A percentile compares a stretch with the other conserved stretches of the same genome.
These are phyloP conservation scores for Clitoria ternatea DNA, from an alignment of 306 rosid genomes.

Conservation along the genomic window DNA sequence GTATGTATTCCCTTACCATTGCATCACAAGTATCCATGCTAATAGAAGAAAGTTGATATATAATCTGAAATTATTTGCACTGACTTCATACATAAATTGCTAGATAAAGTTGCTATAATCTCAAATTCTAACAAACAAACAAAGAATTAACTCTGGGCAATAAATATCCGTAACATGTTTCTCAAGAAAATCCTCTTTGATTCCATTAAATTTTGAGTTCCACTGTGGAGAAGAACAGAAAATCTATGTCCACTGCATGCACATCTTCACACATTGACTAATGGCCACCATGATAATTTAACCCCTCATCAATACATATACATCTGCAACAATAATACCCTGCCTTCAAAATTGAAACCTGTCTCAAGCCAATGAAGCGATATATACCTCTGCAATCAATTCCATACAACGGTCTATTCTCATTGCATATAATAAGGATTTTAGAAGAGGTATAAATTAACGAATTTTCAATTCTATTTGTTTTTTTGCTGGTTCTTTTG, in stretches of 20 bases:
- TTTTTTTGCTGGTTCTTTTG: conserved; percentile 10
- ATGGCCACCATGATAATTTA: background rate
- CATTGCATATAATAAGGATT: too few species aligned
- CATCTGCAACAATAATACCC: too few species aligned
- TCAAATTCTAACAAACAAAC: background rate
- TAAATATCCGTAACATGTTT: background rate
- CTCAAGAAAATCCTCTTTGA: background rate
- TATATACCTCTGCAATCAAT: background rate
- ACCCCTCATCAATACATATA: background rate
- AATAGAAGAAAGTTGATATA: too few species aligned
- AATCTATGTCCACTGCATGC: background rate
- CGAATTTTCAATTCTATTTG: background rate
- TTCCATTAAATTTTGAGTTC: background rate
- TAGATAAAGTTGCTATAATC: background rate
- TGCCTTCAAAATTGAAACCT: too few species aligned
- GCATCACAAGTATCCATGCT: background rate
- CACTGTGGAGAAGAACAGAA: background rate
- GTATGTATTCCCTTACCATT: conserved; percentile 26
- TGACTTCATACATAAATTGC: background rate
- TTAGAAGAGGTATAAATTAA: background rate
- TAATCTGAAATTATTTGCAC: background rate
- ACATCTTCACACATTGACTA: background rate
- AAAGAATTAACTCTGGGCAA: background rate
- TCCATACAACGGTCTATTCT: background rate
- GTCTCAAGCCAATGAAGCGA: conserved; percentile 4